A percentile compares a stretch with the other conserved stretches of the same genome.
phyloP scores from a whole-genome alignment of 148 eudicot genomes.

The Silene conica region DNA sequence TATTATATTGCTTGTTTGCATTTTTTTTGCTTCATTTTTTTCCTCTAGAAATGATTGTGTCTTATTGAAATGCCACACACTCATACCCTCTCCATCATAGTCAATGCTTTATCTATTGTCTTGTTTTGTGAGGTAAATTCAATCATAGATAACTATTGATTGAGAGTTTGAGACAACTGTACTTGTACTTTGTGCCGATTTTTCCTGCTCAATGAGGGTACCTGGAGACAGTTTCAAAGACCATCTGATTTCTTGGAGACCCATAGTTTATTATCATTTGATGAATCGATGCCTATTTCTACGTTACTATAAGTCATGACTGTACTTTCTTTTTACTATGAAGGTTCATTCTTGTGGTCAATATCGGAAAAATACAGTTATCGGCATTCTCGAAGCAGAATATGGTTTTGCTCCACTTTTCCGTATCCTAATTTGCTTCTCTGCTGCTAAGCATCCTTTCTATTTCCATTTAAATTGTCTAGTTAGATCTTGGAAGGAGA shows the following conservation, averaged over 20 bases:
- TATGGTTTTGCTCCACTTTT: constrained; percentile 76
- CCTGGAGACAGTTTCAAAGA: neutral
- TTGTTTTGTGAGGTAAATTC: too few relatives aligned
- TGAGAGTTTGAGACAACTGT: neutral
- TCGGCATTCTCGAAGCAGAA: constrained; percentile 94
- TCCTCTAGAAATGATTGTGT: neutral
- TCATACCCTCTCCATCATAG: too few relatives aligned
- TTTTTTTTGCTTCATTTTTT: neutral
- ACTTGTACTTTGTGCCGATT: neutral
- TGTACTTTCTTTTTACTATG: constrained; percentile 13
- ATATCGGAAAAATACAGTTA: constrained; percentile 91
- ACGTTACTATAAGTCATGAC: neutral
- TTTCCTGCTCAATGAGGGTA: neutral
- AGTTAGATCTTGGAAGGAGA: neutral
- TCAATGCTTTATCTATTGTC: too few relatives aligned
- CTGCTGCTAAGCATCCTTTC: constrained; percentile 8
- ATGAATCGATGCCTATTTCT: neutral
- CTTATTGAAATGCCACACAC: neutral
- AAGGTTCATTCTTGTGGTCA: constrained; percentile 99
- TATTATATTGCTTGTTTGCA: neutral
- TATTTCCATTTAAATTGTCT: constrained; percentile 6
- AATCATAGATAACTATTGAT: too few relatives aligned
- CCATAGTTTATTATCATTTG: constrained; percentile 6
- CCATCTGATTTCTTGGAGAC: neutral
- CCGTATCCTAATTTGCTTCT: constrained; percentile 64